phyloP scores from a whole-genome alignment of 2,329 filamentous ascomycete genomes.

The Ilyonectria sp. region DNA sequence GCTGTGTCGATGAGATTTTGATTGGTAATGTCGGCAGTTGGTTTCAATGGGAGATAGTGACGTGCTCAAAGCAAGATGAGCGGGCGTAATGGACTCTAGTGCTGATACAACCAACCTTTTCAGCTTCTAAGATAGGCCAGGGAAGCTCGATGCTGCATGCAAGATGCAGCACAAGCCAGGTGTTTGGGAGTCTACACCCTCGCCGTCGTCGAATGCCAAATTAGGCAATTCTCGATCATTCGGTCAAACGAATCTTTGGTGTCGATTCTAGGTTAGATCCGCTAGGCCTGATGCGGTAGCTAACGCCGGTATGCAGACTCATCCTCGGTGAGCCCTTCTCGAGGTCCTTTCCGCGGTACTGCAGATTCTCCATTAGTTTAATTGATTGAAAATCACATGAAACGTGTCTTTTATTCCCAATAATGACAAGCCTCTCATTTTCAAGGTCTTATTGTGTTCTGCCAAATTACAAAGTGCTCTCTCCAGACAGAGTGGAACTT shows the following conservation, averaged over 20 bases:
- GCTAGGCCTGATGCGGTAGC: not conserved
- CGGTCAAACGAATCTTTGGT: not conserved
- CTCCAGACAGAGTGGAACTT: not conserved
- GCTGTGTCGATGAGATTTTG: too few species aligned
- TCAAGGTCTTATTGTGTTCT: not conserved
- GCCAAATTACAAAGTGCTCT: not conserved
- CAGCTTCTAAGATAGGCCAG: too few species aligned
- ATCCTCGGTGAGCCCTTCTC: not conserved
- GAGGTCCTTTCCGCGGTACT: not conserved
- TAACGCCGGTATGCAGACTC: not conserved
- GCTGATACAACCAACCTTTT: too few species aligned
- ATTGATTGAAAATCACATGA: not conserved
- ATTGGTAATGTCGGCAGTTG: too few species aligned
- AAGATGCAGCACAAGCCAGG: constrained; percentile 4
- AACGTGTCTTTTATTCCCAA: not conserved
- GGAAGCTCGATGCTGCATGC: constrained; percentile 10
- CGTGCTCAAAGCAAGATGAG: too few species aligned
- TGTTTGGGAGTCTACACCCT: not conserved
- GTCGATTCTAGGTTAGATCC: not conserved
- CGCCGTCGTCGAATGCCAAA: not conserved
- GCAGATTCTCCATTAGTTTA: not conserved
- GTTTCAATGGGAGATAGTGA: too few species aligned
- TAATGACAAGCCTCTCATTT: not conserved
- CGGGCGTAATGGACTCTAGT: too few species aligned
- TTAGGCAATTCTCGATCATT: not conserved